Evolutionary conservation across 441 rosid genomes (phyloP).

Genomic region (Pelargonium myrrhifolium): DNA sequence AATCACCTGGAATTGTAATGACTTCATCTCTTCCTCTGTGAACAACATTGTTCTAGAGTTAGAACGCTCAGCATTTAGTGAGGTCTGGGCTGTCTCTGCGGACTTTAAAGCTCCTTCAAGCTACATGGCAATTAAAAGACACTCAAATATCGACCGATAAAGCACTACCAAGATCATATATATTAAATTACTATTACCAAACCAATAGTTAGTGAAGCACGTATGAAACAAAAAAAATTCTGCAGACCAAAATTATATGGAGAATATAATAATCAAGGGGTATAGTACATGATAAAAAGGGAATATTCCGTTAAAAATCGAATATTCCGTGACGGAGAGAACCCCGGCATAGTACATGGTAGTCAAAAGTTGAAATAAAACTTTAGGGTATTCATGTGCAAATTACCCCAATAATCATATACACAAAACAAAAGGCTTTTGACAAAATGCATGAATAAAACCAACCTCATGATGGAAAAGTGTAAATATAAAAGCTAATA

Average conservation of each 20-base stretch:
- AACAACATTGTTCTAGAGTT: constrained; percentile 67
- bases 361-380: too few species aligned
- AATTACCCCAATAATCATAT: too few species aligned
- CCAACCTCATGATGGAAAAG: not conserved
- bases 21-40: constrained; percentile 83
- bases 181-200: not conserved
- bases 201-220: not conserved
- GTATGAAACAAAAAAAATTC: too few species aligned
- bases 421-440: too few species aligned
- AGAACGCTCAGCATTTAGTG: constrained; percentile 73
- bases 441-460: not conserved
- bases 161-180: not conserved
- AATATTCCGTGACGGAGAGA: too few species aligned
- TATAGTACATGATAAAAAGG: too few species aligned
- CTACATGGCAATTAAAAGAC: constrained; percentile 29
- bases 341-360: too few species aligned
- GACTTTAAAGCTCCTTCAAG: constrained; percentile 84
- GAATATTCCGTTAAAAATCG: too few species aligned
- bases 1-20: constrained; percentile 81
- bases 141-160: not conserved
- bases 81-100: constrained; percentile 63
- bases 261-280: too few species aligned
- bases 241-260: too few species aligned
- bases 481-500: too few species aligned
- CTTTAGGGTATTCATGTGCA: too few species aligned